Percentiles rank a stretch among this genome's conserved stretches.
These are phyloP conservation scores for Colletotrichum australisinense DNA, from an alignment of 2,329 filamentous ascomycete genomes.

Conservation along the genomic window DNA sequence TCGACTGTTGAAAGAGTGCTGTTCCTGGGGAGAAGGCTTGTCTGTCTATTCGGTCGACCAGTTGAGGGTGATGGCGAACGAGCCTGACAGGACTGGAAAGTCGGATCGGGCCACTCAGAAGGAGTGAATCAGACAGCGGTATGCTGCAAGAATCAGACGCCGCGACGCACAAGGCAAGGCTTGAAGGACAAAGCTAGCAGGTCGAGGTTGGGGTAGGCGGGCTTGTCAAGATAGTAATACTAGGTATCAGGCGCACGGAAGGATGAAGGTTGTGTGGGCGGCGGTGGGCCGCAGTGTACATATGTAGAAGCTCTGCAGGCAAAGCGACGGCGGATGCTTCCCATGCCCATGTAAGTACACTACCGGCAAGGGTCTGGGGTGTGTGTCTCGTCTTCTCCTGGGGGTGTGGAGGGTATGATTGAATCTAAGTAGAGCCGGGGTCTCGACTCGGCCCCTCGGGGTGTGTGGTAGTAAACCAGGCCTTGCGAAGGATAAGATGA, in stretches of 20 bases:
- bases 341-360: conserved; percentile 33
- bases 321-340: conserved; percentile 19
- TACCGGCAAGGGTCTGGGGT: conserved; percentile 36
- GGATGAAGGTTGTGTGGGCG: conserved; percentile 21
- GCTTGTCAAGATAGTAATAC: conserved; percentile 35
- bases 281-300: conserved; percentile 34
- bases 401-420: conserved; percentile 35
- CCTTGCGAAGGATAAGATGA: conserved; percentile 30
- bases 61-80: conserved; percentile 19
- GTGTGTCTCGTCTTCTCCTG: conserved; percentile 27
- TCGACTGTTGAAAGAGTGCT: background rate
- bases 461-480: conserved; percentile 24
- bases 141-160: conserved; percentile 37
- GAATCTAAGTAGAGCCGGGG: conserved; percentile 34
- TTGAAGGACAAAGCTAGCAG: conserved; percentile 25
- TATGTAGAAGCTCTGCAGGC: conserved; percentile 34
- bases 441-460: conserved; percentile 24
- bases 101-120: conserved; percentile 33
- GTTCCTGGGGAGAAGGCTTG: conserved; percentile 11
- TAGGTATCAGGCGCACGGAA: conserved; percentile 18
- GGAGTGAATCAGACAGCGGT: conserved; percentile 19
- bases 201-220: conserved; percentile 32
- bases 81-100: conserved; percentile 17
- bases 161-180: conserved; percentile 35
- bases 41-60: conserved; percentile 22